Evolutionary conservation across 208 protist genomes (phyloP).

Genomic region (Trypanosoma congolense): DNA sequence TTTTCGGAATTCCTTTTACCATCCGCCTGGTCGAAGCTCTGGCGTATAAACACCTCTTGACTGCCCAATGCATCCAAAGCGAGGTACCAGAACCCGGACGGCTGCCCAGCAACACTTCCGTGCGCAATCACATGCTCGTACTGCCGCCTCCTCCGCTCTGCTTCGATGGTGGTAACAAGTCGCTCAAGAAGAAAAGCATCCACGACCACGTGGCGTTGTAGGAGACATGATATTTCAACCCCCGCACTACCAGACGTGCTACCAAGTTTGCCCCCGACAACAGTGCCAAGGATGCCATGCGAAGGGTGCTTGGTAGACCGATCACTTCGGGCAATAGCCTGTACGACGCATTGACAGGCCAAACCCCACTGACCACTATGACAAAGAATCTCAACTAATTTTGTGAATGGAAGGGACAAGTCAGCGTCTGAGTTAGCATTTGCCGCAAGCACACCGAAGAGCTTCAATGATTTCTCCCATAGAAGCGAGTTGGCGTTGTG

Average conservation of each 20-base stretch:
- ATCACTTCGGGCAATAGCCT: neutral
- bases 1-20: neutral
- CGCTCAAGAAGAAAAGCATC: constrained; percentile 20
- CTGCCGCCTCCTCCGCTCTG: neutral
- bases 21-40: neutral
- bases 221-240: neutral
- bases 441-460: constrained; percentile 12
- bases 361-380: neutral
- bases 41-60: constrained; percentile 8
- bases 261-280: neutral
- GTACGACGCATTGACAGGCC: constrained; percentile 5
- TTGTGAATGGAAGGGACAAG: constrained; percentile 18
- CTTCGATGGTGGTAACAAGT: constrained; percentile 6
- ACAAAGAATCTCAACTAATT: constrained; percentile 9
- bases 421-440: constrained; percentile 19
- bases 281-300: neutral
- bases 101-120: neutral
- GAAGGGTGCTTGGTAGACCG: neutral
- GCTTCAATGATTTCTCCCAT: constrained; percentile 14
- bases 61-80: constrained; percentile 12
- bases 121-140: neutral
- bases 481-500: neutral
- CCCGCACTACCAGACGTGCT: neutral
- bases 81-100: constrained; percentile 11
- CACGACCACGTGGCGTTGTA: constrained; percentile 16